These are phyloP conservation scores for Discostella stelligera DNA, from an alignment of 352 stramenopile species.

Conservation along the genomic window DNA sequence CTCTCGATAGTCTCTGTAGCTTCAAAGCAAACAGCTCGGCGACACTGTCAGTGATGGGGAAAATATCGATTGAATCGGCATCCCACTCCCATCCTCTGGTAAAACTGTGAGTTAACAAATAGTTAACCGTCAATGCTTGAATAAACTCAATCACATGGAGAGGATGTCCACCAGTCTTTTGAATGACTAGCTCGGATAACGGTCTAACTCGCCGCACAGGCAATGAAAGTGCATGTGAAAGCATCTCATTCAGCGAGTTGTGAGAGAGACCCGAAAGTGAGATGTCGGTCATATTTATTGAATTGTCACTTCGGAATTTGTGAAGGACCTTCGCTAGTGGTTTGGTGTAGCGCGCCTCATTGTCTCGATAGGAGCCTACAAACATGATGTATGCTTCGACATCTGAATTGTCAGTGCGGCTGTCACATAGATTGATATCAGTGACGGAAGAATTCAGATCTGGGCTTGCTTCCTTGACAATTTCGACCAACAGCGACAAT, in stretches of 20 bases:
- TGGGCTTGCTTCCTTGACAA: not conserved
- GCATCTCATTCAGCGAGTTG: constrained; percentile 28
- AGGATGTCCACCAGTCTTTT: constrained; percentile 29
- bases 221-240: constrained; percentile 21
- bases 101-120: constrained; percentile 25
- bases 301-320: constrained; percentile 1
- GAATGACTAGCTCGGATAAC: constrained; percentile 24
- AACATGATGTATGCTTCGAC: constrained; percentile 15
- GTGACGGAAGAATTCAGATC: not conserved
- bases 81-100: constrained; percentile 33
- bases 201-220: constrained; percentile 9
- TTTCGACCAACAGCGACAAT: not conserved
- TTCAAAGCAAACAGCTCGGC: constrained; percentile 28
- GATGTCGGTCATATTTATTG: constrained; percentile 18
- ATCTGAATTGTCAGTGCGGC: not conserved
- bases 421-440: not conserved
- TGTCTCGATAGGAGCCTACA: constrained; percentile 25
- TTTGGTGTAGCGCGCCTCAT: constrained; percentile 20
- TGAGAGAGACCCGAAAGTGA: not conserved
- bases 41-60: constrained; percentile 27
- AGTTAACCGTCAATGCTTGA: constrained; percentile 20
- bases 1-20: constrained; percentile 10
- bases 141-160: constrained; percentile 38
- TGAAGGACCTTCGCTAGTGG: constrained; percentile 9
- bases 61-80: constrained; percentile 25